These are phyloP conservation scores for Aureococcus anophagefferens DNA, from an alignment of 108 stramenopile genomes.

Conservation along the genomic window DNA sequence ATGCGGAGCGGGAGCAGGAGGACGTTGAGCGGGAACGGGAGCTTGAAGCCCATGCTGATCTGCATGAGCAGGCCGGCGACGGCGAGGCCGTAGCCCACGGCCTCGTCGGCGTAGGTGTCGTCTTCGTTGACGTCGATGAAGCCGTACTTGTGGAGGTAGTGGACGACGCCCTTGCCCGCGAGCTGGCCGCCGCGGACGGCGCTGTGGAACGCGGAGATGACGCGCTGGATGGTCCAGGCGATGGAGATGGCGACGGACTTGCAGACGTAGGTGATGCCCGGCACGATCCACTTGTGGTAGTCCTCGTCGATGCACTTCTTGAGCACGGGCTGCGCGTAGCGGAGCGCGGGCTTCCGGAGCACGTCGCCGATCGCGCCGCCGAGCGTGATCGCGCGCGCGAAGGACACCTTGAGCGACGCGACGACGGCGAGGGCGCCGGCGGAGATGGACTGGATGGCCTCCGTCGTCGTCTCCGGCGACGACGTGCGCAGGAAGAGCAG, in stretches of 20 bases:
- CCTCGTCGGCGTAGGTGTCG: constrained; percentile 67
- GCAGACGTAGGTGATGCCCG: constrained; percentile 30
- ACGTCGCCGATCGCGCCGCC: constrained; percentile 73
- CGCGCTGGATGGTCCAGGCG: constrained; percentile 77
- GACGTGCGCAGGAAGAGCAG: constrained; percentile 70
- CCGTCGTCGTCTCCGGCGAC: constrained; percentile 58
- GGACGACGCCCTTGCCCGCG: constrained; percentile 58
- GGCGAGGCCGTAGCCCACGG: constrained; percentile 67
- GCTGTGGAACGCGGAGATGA: constrained; percentile 74
- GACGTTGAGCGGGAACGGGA: constrained; percentile 78
- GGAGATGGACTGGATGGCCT: constrained; percentile 18
- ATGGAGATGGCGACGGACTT: constrained; percentile 70
- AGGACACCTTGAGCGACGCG: constrained; percentile 75
- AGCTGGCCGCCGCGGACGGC: constrained; percentile 76
- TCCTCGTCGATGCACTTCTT: constrained; percentile 54
- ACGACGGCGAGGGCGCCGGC: constrained; percentile 72
- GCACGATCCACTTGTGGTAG: constrained; percentile 53
- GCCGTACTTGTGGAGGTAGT: constrained; percentile 29
- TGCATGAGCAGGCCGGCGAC: constrained; percentile 73
- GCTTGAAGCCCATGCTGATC: constrained; percentile 47
- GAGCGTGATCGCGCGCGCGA: constrained; percentile 71
- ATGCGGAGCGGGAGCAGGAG: constrained; percentile 65
- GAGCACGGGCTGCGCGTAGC: constrained; percentile 56
- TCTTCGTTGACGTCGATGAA: constrained; percentile 51
- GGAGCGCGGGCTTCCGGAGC: constrained; percentile 48